Percentiles rank a stretch among this genome's conserved stretches.
Conservation (phyloP, 805 yeast genomes). For the Candida pseudoglaebosa region DNA sequence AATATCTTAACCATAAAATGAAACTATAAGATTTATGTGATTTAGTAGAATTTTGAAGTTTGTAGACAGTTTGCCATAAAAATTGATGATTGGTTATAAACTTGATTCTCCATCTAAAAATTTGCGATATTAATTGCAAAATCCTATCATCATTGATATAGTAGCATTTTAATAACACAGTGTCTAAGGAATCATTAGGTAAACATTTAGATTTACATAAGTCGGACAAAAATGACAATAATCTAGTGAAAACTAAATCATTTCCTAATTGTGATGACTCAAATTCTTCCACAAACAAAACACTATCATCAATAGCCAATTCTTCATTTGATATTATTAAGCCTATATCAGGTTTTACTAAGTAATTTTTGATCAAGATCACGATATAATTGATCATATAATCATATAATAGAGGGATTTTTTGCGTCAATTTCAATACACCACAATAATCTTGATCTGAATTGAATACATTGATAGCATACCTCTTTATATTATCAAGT, state of each 20-base stretch:
- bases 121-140: constrained; percentile 32
- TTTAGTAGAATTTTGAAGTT: constrained; percentile 25
- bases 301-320: constrained; percentile 11
- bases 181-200: constrained; percentile 10
- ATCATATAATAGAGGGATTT: constrained; percentile 14
- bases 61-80: constrained; percentile 46
- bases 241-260: too few relatives aligned
- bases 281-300: constrained; percentile 29
- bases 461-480: not conserved
- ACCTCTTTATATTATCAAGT: not conserved
- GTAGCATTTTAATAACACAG: constrained; percentile 28
- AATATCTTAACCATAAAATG: constrained; percentile 54
- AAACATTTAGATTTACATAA: not conserved
- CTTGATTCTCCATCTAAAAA: constrained; percentile 53
- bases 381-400: constrained; percentile 8
- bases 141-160: constrained; percentile 36
- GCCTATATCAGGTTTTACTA: not conserved
- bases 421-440: constrained; percentile 13
- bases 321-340: constrained; percentile 5
- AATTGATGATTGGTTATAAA: constrained; percentile 22
- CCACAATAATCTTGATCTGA: constrained; percentile 6
- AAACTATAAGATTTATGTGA: constrained; percentile 39
- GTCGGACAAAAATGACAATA: not conserved
- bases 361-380: too few relatives aligned
- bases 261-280: constrained; percentile 29